phyloP scores from a whole-genome alignment of 345 rosid species.

The Syzygium aqueum region DNA sequence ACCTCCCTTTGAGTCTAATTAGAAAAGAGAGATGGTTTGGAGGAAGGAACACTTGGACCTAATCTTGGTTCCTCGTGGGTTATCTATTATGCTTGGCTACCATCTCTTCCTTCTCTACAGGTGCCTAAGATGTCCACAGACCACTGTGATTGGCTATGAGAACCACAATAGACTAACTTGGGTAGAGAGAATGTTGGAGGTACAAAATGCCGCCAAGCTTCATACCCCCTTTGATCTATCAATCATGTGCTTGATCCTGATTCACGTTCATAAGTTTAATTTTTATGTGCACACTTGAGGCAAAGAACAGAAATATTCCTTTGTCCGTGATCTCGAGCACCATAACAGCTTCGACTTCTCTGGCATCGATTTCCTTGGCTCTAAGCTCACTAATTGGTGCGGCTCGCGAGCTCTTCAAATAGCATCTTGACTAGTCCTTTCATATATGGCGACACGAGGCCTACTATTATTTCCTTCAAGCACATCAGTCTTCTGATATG shows the following conservation, averaged over 20 bases:
- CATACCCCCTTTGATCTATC: neutral
- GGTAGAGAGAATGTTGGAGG: constrained; percentile 34
- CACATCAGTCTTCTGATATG: constrained; percentile 17
- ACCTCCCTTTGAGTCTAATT: neutral
- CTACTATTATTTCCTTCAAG: constrained; percentile 10
- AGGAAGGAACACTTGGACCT: constrained; percentile 1
- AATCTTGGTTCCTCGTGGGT: constrained; percentile 18
- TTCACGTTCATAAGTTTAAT: neutral
- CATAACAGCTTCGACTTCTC: constrained; percentile 16
- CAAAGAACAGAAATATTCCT: constrained; percentile 13
- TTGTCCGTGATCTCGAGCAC: constrained; percentile 13
- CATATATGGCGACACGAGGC: constrained; percentile 14
- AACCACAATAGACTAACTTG: constrained; percentile 21
- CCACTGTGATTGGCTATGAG: constrained; percentile 31
- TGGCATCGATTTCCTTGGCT: constrained; percentile 15
- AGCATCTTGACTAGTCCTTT: constrained; percentile 5
- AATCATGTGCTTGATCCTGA: neutral
- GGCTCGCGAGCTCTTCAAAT: constrained; percentile 6
- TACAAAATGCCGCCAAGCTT: neutral
- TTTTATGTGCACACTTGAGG: constrained; percentile 6
- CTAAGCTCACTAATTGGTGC: constrained; percentile 26
- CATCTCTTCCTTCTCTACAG: constrained; percentile 19
- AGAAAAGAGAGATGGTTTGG: constrained; percentile 1
- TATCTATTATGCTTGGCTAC: constrained; percentile 12
- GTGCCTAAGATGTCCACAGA: constrained; percentile 5